Evolutionary conservation across 139 green algal genomes (phyloP).

Genomic region (Deuterostichococcus epilithicus): DNA sequence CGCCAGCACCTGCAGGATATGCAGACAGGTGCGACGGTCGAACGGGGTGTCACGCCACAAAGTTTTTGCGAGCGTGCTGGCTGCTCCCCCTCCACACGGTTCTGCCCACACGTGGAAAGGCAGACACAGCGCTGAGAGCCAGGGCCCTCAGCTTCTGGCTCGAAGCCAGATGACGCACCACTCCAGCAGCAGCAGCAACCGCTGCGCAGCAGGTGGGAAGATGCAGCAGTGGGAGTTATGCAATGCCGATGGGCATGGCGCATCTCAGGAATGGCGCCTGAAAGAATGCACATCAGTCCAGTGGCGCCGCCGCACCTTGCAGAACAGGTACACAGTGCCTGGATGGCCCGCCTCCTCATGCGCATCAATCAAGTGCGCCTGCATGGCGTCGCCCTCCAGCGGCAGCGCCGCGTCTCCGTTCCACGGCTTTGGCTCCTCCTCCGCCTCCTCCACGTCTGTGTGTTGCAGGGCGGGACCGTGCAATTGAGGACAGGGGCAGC

Average conservation of each 20-base stretch:
- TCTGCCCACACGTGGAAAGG: too few relatives aligned
- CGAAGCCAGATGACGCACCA: too few relatives aligned
- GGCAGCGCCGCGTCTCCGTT: slow-evolving; percentile 38
- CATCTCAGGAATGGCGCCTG: neutral
- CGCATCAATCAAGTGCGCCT: slow-evolving; percentile 89
- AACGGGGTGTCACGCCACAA: too few relatives aligned
- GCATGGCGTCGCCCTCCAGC: slow-evolving; percentile 63
- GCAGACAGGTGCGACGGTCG: too few relatives aligned
- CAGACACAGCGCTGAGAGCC: too few relatives aligned
- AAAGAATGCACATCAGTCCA: neutral
- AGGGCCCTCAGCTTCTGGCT: too few relatives aligned
- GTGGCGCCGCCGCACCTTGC: slow-evolving; percentile 64
- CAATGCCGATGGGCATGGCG: neutral
- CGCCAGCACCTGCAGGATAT: neutral
- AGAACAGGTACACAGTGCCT: slow-evolving; percentile 86
- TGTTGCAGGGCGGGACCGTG: too few relatives aligned
- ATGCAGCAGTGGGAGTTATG: neutral
- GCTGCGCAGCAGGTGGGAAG: neutral
- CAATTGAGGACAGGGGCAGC: too few relatives aligned
- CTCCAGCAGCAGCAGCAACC: too few relatives aligned
- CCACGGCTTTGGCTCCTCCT: slow-evolving; percentile 10
- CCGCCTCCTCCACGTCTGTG: neutral
- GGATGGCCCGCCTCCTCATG: slow-evolving; percentile 75
- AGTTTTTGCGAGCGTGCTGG: too few relatives aligned
- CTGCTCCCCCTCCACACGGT: too few relatives aligned